These are phyloP conservation scores for Haberlea rhodopensis DNA, from an alignment of 257 asterid species.

Conservation along the genomic window DNA sequence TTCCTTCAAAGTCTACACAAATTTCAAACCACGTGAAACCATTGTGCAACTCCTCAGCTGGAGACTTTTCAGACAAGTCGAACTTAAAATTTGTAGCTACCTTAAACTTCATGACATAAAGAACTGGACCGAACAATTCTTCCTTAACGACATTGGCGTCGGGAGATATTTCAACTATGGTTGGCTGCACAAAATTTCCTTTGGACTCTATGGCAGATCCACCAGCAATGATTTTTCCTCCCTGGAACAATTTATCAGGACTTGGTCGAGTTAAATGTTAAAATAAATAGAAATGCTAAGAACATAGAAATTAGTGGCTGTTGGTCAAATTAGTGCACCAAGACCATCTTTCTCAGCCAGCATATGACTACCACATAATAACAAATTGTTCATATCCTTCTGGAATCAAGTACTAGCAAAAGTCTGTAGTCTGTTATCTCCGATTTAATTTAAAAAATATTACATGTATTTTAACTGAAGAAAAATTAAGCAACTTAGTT, in stretches of 20 bases:
- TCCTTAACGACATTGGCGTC: slow-evolving; percentile 79
- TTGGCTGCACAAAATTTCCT: slow-evolving; percentile 93
- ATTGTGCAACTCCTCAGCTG: slow-evolving; percentile 2
- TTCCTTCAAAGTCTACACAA: slow-evolving; percentile 77
- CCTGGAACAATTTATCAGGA: slow-evolving; percentile 45
- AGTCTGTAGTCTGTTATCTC: neutral
- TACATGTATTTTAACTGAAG: too few species aligned
- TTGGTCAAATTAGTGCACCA: neutral
- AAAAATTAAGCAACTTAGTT: neutral
- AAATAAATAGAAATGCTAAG: neutral
- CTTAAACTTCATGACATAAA: slow-evolving; percentile 91
- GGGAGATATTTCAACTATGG: slow-evolving; percentile 79
- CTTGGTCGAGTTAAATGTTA: neutral
- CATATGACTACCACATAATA: neutral
- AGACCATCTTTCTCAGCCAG: neutral
- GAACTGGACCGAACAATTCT: slow-evolving; percentile 97
- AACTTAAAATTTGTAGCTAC: slow-evolving; percentile 29
- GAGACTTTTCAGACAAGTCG: slow-evolving; percentile 1
- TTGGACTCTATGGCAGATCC: slow-evolving; percentile 66
- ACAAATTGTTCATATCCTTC: neutral
- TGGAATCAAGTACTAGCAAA: neutral
- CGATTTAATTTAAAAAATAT: too few species aligned
- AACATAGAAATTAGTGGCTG: neutral
- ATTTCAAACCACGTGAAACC: slow-evolving; percentile 6
- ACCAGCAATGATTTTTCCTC: slow-evolving; percentile 80